Conservation (phyloP, 208 protist species). For the Wallacemonas sp. region DNA sequence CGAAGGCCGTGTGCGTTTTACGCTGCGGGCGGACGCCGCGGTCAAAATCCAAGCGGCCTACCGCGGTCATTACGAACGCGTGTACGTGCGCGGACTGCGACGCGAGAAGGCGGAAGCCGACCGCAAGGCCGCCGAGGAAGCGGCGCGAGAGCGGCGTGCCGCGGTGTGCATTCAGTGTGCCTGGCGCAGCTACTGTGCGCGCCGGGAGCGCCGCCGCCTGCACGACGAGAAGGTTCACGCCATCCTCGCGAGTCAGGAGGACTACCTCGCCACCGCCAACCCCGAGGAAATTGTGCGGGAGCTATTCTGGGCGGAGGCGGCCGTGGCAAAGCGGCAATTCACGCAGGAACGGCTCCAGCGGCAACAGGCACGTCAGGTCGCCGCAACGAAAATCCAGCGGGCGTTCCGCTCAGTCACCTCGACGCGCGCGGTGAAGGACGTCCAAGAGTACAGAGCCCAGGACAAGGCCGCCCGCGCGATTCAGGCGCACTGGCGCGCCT, state of each 20-base stretch:
- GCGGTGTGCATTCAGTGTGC: slow-evolving; percentile 66
- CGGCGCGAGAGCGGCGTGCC: slow-evolving; percentile 40
- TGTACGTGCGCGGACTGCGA: slow-evolving; percentile 58
- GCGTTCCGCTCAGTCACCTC: slow-evolving; percentile 36
- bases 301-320: slow-evolving; percentile 83
- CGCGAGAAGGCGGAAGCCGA: slow-evolving; percentile 43
- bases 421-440: slow-evolving; percentile 18
- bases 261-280: slow-evolving; percentile 46
- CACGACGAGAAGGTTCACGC: slow-evolving; percentile 35
- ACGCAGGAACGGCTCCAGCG: slow-evolving; percentile 29
- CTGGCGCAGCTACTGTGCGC: slow-evolving; percentile 44
- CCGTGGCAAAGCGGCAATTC: slow-evolving; percentile 34
- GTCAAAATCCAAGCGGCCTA: slow-evolving; percentile 76
- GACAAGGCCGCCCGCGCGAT: slow-evolving; percentile 40
- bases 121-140: slow-evolving; percentile 24
- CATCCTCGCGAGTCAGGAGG: slow-evolving; percentile 43
- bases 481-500: slow-evolving; percentile 56
- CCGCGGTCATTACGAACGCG: slow-evolving; percentile 75
- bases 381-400: slow-evolving; percentile 59
- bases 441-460: slow-evolving; percentile 2
- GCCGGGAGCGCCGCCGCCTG: slow-evolving; percentile 18
- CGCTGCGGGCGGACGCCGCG: slow-evolving; percentile 38
- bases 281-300: slow-evolving; percentile 70
- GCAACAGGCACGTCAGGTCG: slow-evolving; percentile 13
- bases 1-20: slow-evolving; percentile 38